Conservation (phyloP, 352 stramenopile genomes). For the Phytopythium litorale region DNA sequence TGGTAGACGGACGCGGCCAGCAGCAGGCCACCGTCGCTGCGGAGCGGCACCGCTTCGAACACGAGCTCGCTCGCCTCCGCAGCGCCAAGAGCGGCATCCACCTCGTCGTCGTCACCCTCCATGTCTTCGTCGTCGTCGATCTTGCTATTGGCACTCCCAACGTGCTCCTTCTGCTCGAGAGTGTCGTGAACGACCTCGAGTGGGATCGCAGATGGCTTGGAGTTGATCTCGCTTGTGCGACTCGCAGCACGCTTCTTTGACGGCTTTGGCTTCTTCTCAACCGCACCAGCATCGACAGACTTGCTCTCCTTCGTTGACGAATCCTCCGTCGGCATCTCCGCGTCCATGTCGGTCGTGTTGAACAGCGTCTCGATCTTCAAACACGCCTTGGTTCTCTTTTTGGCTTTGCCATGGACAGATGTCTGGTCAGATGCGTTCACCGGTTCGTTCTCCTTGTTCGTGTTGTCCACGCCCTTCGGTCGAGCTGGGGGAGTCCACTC, state of each 20-base stretch:
- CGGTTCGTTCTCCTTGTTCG: conserved; percentile 6
- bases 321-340: neutral
- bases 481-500: conserved; percentile 41
- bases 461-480: neutral
- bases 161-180: neutral
- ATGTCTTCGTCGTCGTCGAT: conserved; percentile 10
- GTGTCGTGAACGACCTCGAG: neutral
- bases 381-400: conserved; percentile 21
- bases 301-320: neutral
- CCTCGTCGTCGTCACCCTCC: conserved; percentile 13
- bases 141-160: neutral
- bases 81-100: conserved; percentile 31
- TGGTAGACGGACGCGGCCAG: conserved; percentile 43
- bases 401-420: neutral
- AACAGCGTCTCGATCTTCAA: conserved; percentile 18
- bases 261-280: conserved; percentile 7
- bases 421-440: neutral
- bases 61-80: conserved; percentile 37
- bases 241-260: neutral
- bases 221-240: neutral
- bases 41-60: conserved; percentile 31
- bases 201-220: neutral
- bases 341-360: conserved; percentile 11
- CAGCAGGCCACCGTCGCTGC: conserved; percentile 36
- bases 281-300: neutral